phyloP scores from a whole-genome alignment of 2,329 filamentous ascomycete genomes.

The Didymella exigua region DNA sequence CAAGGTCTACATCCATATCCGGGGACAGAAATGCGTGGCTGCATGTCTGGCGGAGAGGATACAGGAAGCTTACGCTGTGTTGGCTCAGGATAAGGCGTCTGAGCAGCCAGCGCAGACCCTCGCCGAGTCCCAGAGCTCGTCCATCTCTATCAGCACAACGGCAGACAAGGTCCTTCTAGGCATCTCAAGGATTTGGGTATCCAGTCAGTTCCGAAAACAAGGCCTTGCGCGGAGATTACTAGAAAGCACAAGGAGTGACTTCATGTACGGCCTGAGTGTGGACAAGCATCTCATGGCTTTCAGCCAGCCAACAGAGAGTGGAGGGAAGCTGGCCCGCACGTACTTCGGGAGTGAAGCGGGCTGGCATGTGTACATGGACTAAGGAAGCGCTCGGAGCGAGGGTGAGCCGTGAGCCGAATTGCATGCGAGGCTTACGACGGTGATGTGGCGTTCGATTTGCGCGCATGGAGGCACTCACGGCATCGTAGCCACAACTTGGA shows the following conservation, averaged over 20 bases:
- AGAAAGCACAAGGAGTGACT: conserved; percentile 61
- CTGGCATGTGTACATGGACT: conserved; percentile 67
- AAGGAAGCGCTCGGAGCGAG: conserved; percentile 34
- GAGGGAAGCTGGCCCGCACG: conserved; percentile 61
- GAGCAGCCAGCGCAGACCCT: conserved; percentile 22
- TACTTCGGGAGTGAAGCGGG: conserved; percentile 62
- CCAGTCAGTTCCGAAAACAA: conserved; percentile 59
- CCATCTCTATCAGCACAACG: conserved; percentile 53
- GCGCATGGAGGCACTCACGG: neutral
- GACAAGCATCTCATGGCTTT: conserved; percentile 64
- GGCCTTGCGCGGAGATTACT: conserved; percentile 64
- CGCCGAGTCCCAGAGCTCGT: conserved; percentile 33
- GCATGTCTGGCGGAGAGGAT: conserved; percentile 67
- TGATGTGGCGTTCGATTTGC: conserved; percentile 13
- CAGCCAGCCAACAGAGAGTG: conserved; percentile 69
- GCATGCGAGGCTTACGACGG: neutral
- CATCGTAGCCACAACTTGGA: neutral
- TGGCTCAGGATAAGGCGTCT: conserved; percentile 36
- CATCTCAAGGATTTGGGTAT: conserved; percentile 70
- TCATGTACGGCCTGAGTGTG: conserved; percentile 62
- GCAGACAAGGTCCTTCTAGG: conserved; percentile 60
- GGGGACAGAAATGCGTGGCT: conserved; percentile 66
- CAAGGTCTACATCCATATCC: conserved; percentile 67
- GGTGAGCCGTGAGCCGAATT: conserved; percentile 3
- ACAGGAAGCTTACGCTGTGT: conserved; percentile 59